A percentile compares a stretch with the other conserved stretches of the same genome.
Evolutionary conservation across 225 moss, liverwort and hornwort genomes (phyloP).

Genomic region (Polytrichum commune): DNA sequence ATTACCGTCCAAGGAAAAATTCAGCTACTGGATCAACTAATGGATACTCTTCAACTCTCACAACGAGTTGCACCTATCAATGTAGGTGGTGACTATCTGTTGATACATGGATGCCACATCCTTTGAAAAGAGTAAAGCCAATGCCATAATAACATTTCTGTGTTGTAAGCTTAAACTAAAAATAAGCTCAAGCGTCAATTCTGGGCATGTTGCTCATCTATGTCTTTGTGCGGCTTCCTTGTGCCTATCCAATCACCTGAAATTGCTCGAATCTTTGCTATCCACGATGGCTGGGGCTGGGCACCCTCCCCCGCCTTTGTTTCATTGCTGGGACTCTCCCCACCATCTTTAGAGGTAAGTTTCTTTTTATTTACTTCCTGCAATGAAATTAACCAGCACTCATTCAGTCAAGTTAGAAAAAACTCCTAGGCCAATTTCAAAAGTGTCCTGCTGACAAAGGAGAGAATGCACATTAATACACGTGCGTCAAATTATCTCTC

Average conservation of each 20-base stretch:
- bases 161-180: neutral
- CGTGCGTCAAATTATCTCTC: neutral
- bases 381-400: neutral
- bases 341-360: slow-evolving; percentile 1
- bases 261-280: too few relatives aligned
- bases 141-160: neutral
- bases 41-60: too few relatives aligned
- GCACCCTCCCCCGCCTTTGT: neutral
- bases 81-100: too few relatives aligned
- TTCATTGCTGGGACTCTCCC: slow-evolving; percentile 10
- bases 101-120: neutral
- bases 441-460: neutral
- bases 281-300: too few relatives aligned
- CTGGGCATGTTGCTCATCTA: neutral
- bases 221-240: neutral
- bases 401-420: slow-evolving; percentile 20
- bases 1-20: too few relatives aligned
- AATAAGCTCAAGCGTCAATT: too few relatives aligned
- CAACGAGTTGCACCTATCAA: too few relatives aligned
- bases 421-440: neutral
- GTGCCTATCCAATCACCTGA: neutral
- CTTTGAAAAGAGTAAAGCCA: neutral
- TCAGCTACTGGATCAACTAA: too few relatives aligned
- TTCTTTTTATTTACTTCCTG: slow-evolving; percentile 17
- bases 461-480: neutral